These are phyloP conservation scores for Stevia rebaudiana DNA, from an alignment of 140 eudicot genomes.

Conservation along the genomic window DNA sequence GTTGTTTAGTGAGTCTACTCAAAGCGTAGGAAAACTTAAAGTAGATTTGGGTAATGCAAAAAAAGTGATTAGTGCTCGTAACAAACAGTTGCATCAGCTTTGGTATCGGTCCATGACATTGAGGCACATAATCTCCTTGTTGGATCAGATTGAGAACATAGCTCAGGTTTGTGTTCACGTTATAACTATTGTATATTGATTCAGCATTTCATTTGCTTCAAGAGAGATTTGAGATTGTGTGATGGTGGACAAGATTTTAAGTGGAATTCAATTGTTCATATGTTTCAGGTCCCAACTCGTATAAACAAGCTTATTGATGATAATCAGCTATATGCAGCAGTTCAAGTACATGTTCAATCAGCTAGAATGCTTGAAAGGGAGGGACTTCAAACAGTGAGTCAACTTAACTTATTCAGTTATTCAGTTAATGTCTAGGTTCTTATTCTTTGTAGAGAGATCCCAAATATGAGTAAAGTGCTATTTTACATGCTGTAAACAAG, in stretches of 20 bases:
- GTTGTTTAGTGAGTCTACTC: constrained; percentile 91
- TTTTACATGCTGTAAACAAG: constrained; percentile 7
- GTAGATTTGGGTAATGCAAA: constrained; percentile 83
- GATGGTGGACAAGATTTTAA: constrained; percentile 10
- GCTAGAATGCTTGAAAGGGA: constrained; percentile 98
- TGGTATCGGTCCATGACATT: constrained; percentile 96
- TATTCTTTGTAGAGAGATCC: constrained; percentile 8
- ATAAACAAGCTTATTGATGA: constrained; percentile 88
- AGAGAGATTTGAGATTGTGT: constrained; percentile 5
- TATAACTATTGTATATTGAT: constrained; percentile 12
- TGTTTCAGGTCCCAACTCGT: constrained; percentile 77
- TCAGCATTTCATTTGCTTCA: constrained; percentile 4
- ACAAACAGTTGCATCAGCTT: constrained; percentile 92
- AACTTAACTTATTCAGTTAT: neutral
- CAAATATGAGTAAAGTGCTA: neutral
- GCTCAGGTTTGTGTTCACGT: constrained; percentile 60
- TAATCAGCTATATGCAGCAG: constrained; percentile 87
- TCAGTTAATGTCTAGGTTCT: constrained; percentile 12
- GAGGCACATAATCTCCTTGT: constrained; percentile 83
- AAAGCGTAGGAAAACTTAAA: constrained; percentile 66
- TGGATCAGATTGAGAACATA: constrained; percentile 93
- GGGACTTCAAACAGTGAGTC: constrained; percentile 91
- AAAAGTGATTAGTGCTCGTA: constrained; percentile 77
- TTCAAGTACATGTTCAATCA: constrained; percentile 88
- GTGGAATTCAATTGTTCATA: neutral